These are phyloP conservation scores for Euphorbia corollata DNA, from an alignment of 441 rosid genomes.

Conservation along the genomic window DNA sequence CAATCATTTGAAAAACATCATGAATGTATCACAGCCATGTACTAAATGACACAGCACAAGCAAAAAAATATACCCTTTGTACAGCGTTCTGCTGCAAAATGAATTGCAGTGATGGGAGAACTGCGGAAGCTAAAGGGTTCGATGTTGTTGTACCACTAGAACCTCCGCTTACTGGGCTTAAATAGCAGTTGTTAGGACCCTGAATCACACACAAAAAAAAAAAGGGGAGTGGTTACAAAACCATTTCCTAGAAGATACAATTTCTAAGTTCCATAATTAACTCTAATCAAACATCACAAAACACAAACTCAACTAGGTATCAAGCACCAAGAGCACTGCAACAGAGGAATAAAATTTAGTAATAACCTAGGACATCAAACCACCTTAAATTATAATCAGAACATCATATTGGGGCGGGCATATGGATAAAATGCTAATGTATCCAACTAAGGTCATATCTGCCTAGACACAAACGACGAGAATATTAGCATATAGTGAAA, in stretches of 20 bases:
- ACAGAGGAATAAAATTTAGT: not conserved
- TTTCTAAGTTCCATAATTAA: constrained; percentile 28
- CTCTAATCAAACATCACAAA: constrained; percentile 11
- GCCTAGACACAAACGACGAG: not conserved
- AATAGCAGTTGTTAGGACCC: constrained; percentile 59
- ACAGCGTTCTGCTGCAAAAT: constrained; percentile 72
- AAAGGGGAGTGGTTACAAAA: constrained; percentile 32
- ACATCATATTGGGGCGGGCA: constrained; percentile 1
- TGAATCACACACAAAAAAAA: constrained; percentile 31
- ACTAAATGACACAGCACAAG: not conserved
- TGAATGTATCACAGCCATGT: not conserved
- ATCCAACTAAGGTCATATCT: not conserved
- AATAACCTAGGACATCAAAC: not conserved
- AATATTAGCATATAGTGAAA: too few species aligned
- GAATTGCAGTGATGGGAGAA: constrained; percentile 70
- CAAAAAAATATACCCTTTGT: constrained; percentile 55
- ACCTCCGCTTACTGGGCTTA: constrained; percentile 42
- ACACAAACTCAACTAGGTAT: constrained; percentile 6
- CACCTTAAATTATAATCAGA: not conserved
- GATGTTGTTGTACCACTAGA: constrained; percentile 40
- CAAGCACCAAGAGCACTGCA: not conserved
- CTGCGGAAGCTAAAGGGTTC: constrained; percentile 36
- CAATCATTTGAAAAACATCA: constrained; percentile 10
- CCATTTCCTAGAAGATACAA: constrained; percentile 36
- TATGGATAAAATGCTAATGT: not conserved